Base-by-base conservation (phyloP, 805 yeast genomes). In the Wickerhamiella azymoides region DNA sequence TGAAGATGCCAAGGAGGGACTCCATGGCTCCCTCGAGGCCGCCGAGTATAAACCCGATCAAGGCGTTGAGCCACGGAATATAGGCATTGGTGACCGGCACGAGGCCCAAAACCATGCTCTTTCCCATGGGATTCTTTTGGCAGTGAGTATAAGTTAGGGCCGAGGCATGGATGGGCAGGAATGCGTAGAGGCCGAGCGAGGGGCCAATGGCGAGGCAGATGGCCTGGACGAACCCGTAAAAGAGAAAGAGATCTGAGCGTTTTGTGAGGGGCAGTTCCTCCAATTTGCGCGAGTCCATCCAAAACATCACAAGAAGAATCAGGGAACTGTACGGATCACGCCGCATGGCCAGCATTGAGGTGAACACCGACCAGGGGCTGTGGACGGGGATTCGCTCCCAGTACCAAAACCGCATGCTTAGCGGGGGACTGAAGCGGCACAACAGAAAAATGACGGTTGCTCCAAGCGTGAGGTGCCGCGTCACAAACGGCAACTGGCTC, bases 161-260 rank as follows among this genome's bases (percentile, higher is more conserved):
- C 2, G 35, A 3, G 6, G 27, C 11, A 19, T 17, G 26, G 10
- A 42, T 16, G 4, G 18, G 36, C n/a, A 42, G 19, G 25, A 26
- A 42, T 5, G 40, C 45, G 5, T 14, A 11, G 8, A 36, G 11
- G n/a, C 39, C 33, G 5, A 42, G 36, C 13, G 18, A 5, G 4
- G 45, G 40, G 10, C 36, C 40, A n/a, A 42, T n/a, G 17, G 27
- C 24, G 7, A 42, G 14, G 27, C 45, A 36, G 5, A 36, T 16
- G 2, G 25, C 3, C 32, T 42, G 45, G n/a, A 27, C 17, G n/a
- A 42, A 42, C 36, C 21, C 45, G 8, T 25, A n/a, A 27, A 36
- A 36, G 18, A 42, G 26, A 8, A 42, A 19, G 13, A 42, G 27
- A 18, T 42, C 45, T 7, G 39, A 8, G 19, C 45, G 45, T 21